Evolutionary conservation across 2,329 filamentous ascomycete genomes (phyloP).

Genomic region (Phaeosphaeriaceae sp.): DNA sequence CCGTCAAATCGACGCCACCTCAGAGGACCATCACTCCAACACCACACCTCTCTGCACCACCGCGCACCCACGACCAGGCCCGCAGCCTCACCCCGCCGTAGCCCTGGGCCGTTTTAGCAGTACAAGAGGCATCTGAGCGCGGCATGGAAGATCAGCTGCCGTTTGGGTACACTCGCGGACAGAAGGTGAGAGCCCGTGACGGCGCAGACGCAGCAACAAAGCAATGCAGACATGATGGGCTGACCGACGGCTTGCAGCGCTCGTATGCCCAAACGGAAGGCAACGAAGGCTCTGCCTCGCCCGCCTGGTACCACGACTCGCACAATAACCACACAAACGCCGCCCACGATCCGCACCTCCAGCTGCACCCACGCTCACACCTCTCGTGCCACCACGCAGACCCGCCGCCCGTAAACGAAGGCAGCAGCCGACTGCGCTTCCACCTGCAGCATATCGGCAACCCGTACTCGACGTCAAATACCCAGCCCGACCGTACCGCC

Average conservation of each 20-base stretch:
- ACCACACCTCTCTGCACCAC: slow-evolving; percentile 6
- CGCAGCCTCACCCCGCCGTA: not conserved
- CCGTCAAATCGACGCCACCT: slow-evolving; percentile 20
- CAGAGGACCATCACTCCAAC: slow-evolving; percentile 4
- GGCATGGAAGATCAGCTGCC: slow-evolving; percentile 40
- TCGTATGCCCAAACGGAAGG: slow-evolving; percentile 43
- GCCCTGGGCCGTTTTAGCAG: not conserved
- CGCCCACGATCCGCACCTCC: slow-evolving; percentile 3
- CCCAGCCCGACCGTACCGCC: not conserved
- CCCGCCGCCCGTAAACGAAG: not conserved
- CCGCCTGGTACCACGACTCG: slow-evolving; percentile 27
- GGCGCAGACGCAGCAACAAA: slow-evolving; percentile 8
- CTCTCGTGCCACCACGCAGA: slow-evolving; percentile 6
- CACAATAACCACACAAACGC: not conserved
- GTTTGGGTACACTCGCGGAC: slow-evolving; percentile 42
- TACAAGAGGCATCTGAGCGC: not conserved
- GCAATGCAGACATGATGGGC: slow-evolving; percentile 8
- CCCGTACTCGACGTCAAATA: not conserved
- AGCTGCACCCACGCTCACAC: slow-evolving; percentile 2
- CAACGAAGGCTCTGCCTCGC: slow-evolving; percentile 32
- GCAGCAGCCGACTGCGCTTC: not conserved
- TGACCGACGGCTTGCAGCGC: slow-evolving; percentile 35
- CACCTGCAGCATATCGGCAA: slow-evolving; percentile 1
- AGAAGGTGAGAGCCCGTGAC: slow-evolving; percentile 38
- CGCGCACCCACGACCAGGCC: slow-evolving; percentile 3